phyloP scores from a whole-genome alignment of 768 basidiomycete genomes.

The Auricularia auricula-judae region DNA sequence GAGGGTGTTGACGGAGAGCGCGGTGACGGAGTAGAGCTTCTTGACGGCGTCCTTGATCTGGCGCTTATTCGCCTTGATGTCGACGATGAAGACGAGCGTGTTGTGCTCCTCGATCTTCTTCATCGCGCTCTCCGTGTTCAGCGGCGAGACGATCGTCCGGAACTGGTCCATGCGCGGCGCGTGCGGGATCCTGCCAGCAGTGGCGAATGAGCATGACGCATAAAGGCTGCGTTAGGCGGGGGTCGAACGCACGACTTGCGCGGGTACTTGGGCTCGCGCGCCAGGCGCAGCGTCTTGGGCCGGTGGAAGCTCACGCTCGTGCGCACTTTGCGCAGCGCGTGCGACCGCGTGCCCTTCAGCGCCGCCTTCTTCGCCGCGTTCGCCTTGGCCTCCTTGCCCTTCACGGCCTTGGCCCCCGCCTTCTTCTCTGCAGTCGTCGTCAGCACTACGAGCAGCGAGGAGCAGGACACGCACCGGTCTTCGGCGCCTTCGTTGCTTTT shows the following conservation, averaged over 20 bases:
- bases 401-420: neutral
- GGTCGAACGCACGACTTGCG: neutral
- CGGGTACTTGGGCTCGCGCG: slow-evolving; percentile 47
- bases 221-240: slow-evolving; percentile 29
- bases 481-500: slow-evolving; percentile 51
- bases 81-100: slow-evolving; percentile 96
- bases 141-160: slow-evolving; percentile 84
- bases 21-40: slow-evolving; percentile 96
- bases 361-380: slow-evolving; percentile 95
- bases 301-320: slow-evolving; percentile 88
- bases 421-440: neutral
- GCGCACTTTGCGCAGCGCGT: slow-evolving; percentile 70
- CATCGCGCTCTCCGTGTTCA: slow-evolving; percentile 97
- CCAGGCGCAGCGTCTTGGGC: slow-evolving; percentile 80
- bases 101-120: slow-evolving; percentile 99
- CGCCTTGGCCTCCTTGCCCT: slow-evolving; percentile 44
- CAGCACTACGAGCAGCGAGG: slow-evolving; percentile 9
- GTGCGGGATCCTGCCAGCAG: slow-evolving; percentile 70
- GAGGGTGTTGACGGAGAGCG: slow-evolving; percentile 94
- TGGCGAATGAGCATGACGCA: slow-evolving; percentile 39
- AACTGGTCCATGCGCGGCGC: slow-evolving; percentile 93
- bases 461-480: slow-evolving; percentile 40
- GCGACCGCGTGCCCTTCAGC: slow-evolving; percentile 73
- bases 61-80: slow-evolving; percentile 91
- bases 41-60: slow-evolving; percentile 99